Percentiles rank a stretch among this genome's conserved stretches.
Conservation (phyloP, 208 protist species). For the Borovskyia barvae region DNA sequence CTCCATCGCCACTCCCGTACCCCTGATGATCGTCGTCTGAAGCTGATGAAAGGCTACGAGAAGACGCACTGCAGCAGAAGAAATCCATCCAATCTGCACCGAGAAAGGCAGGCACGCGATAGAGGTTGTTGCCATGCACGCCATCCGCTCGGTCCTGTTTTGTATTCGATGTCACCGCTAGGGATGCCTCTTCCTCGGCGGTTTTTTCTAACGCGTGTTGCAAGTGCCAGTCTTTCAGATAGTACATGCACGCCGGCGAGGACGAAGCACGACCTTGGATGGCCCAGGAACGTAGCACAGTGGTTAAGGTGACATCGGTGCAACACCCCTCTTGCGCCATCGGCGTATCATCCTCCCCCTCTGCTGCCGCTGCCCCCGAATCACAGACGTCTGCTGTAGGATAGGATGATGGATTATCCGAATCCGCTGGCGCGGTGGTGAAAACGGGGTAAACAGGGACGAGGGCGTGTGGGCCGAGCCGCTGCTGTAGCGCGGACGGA, state of each 20-base stretch:
- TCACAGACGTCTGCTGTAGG: background rate
- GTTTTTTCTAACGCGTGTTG: slow-evolving; percentile 43
- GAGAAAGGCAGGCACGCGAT: slow-evolving; percentile 67
- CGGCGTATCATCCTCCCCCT: background rate
- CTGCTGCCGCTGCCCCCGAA: background rate
- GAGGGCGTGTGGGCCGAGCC: slow-evolving; percentile 27
- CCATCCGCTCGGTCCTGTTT: slow-evolving; percentile 1
- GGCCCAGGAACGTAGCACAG: slow-evolving; percentile 22
- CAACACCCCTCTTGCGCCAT: slow-evolving; percentile 6
- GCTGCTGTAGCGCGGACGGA: slow-evolving; percentile 22
- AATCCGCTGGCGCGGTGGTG: background rate
- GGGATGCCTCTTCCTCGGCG: no score
- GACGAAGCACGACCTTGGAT: background rate
- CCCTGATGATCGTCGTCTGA: background rate
- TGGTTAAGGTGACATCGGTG: background rate
- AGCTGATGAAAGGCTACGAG: slow-evolving; percentile 47
- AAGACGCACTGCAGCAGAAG: no score
- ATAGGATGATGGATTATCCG: background rate
- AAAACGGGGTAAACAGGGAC: slow-evolving; percentile 47
- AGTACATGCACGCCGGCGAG: slow-evolving; percentile 15
- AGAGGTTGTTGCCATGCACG: slow-evolving; percentile 43
- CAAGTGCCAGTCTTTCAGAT: slow-evolving; percentile 86
- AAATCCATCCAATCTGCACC: slow-evolving; percentile 83
- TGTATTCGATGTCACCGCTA: no score
- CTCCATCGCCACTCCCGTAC: background rate